Base-by-base conservation (phyloP, 495 filamentous ascomycete species). In the Amphirosellinia nigrospora region DNA sequence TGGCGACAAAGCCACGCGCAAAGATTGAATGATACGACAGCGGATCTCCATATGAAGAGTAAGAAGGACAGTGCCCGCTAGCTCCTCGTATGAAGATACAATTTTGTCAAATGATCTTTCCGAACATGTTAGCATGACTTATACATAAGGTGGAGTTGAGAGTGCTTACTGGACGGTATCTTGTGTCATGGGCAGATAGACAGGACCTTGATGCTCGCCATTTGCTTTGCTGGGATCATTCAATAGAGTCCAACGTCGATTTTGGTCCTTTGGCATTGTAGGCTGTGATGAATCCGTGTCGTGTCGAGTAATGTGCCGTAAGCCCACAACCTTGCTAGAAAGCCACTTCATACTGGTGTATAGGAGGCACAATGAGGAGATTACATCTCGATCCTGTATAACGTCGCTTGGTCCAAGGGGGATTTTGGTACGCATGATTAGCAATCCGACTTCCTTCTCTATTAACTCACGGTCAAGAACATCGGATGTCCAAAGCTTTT, bases 341-440 rank as follows among this genome's bases (percentile, higher is more conserved):
- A 99, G 89, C 96, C 96, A 99, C 86, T 96, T 92, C 94, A 97
- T 97, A 85, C 95, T 98, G 69, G 92, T 97, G 77, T 96, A 94
- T 26, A 99, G 85, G 56, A 97, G 87, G 70, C 93, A 97, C 41
- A 98, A 81, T 13, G 92, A 88, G 58, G 90, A 86, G 38, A 98
- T 91, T 2, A 90, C 90, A 74, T 98, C 96, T 23, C 92, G 88
- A 74, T 99, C 96, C 4, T 89, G 89, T 73, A 99, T 94, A 46
- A 99, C 89, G 75, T 97, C 93, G 73, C 88, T 89, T 3, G 89
- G 83, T 50, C 91, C 89, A 32, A 97, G 79, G 30, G 87, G 85
- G 41, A 83, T 82, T 48, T 89, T 89, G 21, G 91, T 91, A 64
- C 84, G 85, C 43, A 83, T 79, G 43, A 95, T 85, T 10, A 95